These are phyloP conservation scores for Neurospora sp. DNA, from an alignment of 495 filamentous ascomycete species.

Conservation along the genomic window DNA sequence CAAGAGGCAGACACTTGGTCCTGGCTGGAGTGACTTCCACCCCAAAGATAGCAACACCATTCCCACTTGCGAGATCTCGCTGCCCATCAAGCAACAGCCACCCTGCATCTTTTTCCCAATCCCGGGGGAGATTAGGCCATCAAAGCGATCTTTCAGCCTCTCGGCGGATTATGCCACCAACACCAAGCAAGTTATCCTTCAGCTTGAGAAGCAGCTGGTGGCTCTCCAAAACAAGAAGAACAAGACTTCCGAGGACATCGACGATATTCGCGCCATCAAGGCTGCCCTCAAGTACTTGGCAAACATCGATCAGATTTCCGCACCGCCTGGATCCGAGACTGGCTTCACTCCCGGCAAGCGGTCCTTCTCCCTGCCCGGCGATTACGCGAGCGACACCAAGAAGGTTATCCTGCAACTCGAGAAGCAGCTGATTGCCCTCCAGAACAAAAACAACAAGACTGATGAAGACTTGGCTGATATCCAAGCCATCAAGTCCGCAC, in stretches of 20 bases:
- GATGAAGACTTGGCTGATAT: slow-evolving; percentile 8
- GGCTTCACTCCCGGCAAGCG: slow-evolving; percentile 21
- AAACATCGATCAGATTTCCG: slow-evolving; percentile 14
- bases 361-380: slow-evolving; percentile 1
- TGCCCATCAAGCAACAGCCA: background rate
- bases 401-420: slow-evolving; percentile 7
- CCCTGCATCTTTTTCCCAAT: background rate
- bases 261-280: slow-evolving; percentile 17
- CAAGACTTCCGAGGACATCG: slow-evolving; percentile 16
- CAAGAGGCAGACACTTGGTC: background rate
- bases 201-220: slow-evolving; percentile 15
- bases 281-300: slow-evolving; percentile 16
- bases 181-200: slow-evolving; percentile 17
- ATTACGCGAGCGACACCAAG: slow-evolving; percentile 2
- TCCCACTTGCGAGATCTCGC: background rate
- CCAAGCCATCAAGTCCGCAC: slow-evolving; percentile 1
- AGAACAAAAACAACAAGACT: slow-evolving; percentile 11
- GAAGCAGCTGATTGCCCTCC: slow-evolving; percentile 6
- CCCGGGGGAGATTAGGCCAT: background rate
- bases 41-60: background rate
- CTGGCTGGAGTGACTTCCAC: background rate
- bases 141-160: slow-evolving; percentile 3
- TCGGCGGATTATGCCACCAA: slow-evolving; percentile 12
- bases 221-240: slow-evolving; percentile 21
- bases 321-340: slow-evolving; percentile 15